A percentile compares a stretch with the other conserved stretches of the same genome.
Conservation (phyloP, 805 yeast species). For the Candida methanosorbosa region DNA sequence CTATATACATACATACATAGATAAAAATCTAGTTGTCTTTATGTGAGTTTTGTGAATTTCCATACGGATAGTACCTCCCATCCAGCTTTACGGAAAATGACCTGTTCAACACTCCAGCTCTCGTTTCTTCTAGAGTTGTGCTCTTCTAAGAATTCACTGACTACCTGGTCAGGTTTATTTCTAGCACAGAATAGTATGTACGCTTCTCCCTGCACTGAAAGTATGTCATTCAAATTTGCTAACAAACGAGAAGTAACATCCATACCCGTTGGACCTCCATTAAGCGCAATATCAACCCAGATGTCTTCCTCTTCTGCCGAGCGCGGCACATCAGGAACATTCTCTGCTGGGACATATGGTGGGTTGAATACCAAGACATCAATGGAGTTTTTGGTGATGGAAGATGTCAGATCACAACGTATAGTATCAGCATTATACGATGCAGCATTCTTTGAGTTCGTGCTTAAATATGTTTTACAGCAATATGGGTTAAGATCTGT, state of each 20-base stretch:
- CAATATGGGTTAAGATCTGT: conserved; percentile 82
- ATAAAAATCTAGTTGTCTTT: too few species aligned
- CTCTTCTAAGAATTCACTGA: conserved; percentile 30
- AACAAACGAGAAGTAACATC: conserved; percentile 63
- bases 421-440: conserved; percentile 32
- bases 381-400: conserved; percentile 35
- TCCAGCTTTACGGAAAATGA: conserved; percentile 76
- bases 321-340: conserved; percentile 53
- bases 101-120: conserved; percentile 43
- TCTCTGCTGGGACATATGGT: conserved; percentile 89
- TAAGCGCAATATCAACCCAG: conserved; percentile 86
- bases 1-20: too few species aligned
- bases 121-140: conserved; percentile 19
- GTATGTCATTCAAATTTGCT: conserved; percentile 37
- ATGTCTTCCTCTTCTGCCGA: conserved; percentile 34
- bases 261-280: conserved; percentile 93
- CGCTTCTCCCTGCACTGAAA: conserved; percentile 64
- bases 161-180: conserved; percentile 66
- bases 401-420: conserved; percentile 50
- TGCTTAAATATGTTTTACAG: conserved; percentile 40
- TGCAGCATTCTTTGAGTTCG: conserved; percentile 22
- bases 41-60: conserved; percentile 35
- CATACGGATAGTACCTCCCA: conserved; percentile 88
- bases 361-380: conserved; percentile 88
- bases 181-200: conserved; percentile 88